A percentile compares a stretch with the other conserved stretches of the same genome.
Conservation (phyloP, 2,329 filamentous ascomycete species). For the Pseudocercospora fuligena region DNA sequence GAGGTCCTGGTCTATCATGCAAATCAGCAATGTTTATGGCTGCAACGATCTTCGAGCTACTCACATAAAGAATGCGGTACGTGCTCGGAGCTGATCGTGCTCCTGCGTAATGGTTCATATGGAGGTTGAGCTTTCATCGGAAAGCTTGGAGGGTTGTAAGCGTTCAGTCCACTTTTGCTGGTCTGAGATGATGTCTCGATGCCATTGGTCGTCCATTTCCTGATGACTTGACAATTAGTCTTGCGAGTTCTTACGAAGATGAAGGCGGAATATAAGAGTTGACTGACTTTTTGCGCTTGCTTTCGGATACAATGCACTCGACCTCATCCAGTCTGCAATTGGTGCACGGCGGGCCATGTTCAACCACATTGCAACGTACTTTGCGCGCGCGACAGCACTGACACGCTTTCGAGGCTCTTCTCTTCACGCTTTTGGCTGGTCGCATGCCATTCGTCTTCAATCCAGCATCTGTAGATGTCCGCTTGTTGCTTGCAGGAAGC, state of each 20-base stretch:
- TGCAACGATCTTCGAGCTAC: constrained; percentile 39
- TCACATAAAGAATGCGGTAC: constrained; percentile 68
- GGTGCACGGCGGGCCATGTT: constrained; percentile 80
- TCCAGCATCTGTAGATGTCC: constrained; percentile 62
- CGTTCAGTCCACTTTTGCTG: constrained; percentile 23
- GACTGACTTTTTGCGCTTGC: constrained; percentile 82
- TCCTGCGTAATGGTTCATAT: constrained; percentile 37
- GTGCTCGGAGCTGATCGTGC: constrained; percentile 47
- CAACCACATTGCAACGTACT: constrained; percentile 91
- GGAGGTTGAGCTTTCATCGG: constrained; percentile 41
- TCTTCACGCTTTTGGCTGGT: constrained; percentile 68
- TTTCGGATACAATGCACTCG: constrained; percentile 71
- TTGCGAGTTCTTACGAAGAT: background rate
- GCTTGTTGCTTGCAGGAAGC: constrained; percentile 47
- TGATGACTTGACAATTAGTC: constrained; percentile 20
- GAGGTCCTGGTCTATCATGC: constrained; percentile 37
- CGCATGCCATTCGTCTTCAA: constrained; percentile 54
- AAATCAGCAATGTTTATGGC: constrained; percentile 16
- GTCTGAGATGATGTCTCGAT: constrained; percentile 28
- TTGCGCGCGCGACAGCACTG: constrained; percentile 87
- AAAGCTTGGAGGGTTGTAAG: constrained; percentile 32
- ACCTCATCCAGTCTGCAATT: constrained; percentile 84
- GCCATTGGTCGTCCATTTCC: constrained; percentile 43
- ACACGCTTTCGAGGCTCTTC: constrained; percentile 88
- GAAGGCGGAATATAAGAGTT: background rate